Percentiles rank a stretch among this genome's conserved stretches.
Conservation (phyloP, 2,329 filamentous ascomycete species). For the Celoporthe dispersa region DNA sequence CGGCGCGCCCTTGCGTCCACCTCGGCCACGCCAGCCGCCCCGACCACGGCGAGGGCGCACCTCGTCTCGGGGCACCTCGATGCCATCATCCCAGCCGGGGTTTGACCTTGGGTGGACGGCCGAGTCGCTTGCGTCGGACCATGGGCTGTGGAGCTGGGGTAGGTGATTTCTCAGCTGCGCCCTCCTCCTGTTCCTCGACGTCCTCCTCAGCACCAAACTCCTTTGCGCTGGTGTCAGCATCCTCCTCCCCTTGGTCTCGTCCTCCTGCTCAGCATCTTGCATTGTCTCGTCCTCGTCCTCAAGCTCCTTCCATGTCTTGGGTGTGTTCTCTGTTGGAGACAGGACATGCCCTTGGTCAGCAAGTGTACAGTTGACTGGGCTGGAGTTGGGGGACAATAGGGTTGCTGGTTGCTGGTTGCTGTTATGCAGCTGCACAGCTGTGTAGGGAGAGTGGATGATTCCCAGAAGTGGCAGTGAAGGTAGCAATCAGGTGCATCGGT, state of each 20-base stretch:
- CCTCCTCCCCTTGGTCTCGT: conserved; percentile 38
- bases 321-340: conserved; percentile 49
- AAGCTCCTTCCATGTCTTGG: conserved; percentile 47
- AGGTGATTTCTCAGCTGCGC: conserved; percentile 50
- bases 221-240: conserved; percentile 39
- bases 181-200: conserved; percentile 39
- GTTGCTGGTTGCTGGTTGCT: background rate
- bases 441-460: background rate
- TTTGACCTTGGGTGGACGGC: conserved; percentile 82
- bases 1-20: conserved; percentile 68
- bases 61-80: conserved; percentile 61
- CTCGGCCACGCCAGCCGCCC: conserved; percentile 72
- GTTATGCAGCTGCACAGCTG: background rate
- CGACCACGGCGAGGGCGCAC: conserved; percentile 66
- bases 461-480: background rate
- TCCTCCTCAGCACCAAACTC: conserved; percentile 47
- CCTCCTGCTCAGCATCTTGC: conserved; percentile 48
- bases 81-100: conserved; percentile 77
- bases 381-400: too few species aligned
- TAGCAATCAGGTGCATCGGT: background rate
- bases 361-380: background rate
- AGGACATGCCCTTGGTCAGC: conserved; percentile 10
- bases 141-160: conserved; percentile 63
- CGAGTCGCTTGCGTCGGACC: conserved; percentile 77
- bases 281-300: conserved; percentile 53